phyloP scores from a whole-genome alignment of 768 basidiomycete species.

The Psilocybe cubensis region DNA sequence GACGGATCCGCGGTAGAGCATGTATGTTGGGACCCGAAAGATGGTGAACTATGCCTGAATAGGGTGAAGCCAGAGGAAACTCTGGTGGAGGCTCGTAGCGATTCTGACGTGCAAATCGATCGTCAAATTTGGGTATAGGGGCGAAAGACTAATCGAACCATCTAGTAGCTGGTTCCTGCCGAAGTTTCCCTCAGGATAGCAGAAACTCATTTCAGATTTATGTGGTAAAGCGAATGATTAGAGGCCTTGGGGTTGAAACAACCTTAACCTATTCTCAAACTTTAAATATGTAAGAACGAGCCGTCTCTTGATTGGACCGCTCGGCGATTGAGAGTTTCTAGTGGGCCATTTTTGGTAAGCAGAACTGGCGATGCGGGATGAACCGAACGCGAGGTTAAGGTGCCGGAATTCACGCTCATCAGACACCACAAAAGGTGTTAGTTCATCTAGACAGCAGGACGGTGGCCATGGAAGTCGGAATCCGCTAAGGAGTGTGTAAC shows the following conservation, averaged over 20 bases:
- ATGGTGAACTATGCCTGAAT: conserved; percentile 90
- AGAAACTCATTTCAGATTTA: conserved; percentile 62
- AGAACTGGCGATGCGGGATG: conserved; percentile 72
- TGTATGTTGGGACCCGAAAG: conserved; percentile 88
- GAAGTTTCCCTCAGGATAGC: conserved; percentile 80
- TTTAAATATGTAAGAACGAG: conserved; percentile 88
- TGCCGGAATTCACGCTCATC: conserved; percentile 83
- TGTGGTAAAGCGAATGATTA: conserved; percentile 89
- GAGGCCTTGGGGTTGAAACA: conserved; percentile 89
- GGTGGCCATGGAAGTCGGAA: conserved; percentile 20
- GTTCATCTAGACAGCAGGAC: conserved; percentile 63
- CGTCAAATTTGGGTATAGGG: conserved; percentile 95
- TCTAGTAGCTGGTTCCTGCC: conserved; percentile 93
- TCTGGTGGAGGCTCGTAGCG: conserved; percentile 95
- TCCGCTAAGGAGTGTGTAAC: conserved; percentile 36
- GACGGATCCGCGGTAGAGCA: conserved; percentile 81
- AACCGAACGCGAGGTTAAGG: conserved; percentile 75
- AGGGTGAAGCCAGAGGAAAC: conserved; percentile 95
- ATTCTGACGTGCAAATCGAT: conserved; percentile 97
- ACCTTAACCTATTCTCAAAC: conserved; percentile 84
- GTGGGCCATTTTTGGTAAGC: conserved; percentile 83
- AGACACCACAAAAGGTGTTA: conserved; percentile 86
- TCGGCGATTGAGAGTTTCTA: conserved; percentile 82
- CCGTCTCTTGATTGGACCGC: conserved; percentile 82
- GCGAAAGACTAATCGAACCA: conserved; percentile 96